A percentile compares a stretch with the other conserved stretches of the same genome.
These are phyloP conservation scores for Skeletonema costatum DNA, from an alignment of 108 stramenopile genomes.

Conservation along the genomic window DNA sequence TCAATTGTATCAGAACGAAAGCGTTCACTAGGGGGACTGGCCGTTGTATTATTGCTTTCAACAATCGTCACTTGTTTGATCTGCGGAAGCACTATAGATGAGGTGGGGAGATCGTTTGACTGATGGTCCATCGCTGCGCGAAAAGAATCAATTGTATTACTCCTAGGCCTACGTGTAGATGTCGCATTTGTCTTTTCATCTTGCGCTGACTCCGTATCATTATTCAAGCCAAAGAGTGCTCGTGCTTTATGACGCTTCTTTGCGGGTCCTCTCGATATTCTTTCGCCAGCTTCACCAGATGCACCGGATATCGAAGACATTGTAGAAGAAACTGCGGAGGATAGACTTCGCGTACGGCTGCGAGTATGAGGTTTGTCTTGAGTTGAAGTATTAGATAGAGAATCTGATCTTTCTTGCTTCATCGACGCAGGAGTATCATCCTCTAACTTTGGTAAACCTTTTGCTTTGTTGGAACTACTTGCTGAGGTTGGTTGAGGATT, in stretches of 20 bases:
- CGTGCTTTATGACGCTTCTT: conserved; percentile 37
- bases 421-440: not conserved
- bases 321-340: conserved; percentile 30
- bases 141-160: conserved; percentile 47
- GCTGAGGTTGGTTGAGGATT: not conserved
- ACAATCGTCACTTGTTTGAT: conserved; percentile 5
- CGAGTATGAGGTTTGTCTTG: conserved; percentile 7
- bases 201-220: not conserved
- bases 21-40: not conserved
- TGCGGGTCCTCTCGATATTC: conserved; percentile 28
- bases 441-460: not conserved
- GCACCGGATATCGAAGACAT: conserved; percentile 7
- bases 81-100: conserved; percentile 17
- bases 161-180: conserved; percentile 17
- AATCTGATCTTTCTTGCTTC: not conserved
- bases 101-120: conserved; percentile 13
- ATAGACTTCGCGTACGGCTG: conserved; percentile 36
- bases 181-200: not conserved
- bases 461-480: not conserved
- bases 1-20: conserved; percentile 31
- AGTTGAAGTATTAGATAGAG: not conserved
- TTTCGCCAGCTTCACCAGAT: conserved; percentile 19
- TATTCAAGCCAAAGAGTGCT: conserved; percentile 7
- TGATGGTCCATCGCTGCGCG: conserved; percentile 43
- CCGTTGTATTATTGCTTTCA: not conserved